Evolutionary conservation across 495 filamentous ascomycete genomes (phyloP), one percentile per base, ranked within the genome.

Genomic region (Penicillium odoratum): DNA sequence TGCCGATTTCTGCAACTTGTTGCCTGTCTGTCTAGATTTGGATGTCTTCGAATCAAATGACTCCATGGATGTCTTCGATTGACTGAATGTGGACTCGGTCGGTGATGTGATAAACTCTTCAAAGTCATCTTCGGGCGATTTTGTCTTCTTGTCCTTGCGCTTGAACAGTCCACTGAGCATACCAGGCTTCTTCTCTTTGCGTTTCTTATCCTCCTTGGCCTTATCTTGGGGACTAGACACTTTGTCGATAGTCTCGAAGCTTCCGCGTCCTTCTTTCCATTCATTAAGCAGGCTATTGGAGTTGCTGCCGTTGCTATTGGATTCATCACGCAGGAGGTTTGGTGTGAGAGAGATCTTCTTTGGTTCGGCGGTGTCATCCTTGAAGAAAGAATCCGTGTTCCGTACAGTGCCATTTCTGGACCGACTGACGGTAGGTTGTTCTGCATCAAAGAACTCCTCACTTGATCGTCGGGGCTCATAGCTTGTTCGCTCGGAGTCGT

Each of bases 291-390:
- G 68, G 7, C 81, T 73, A n/a, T 80, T 82, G 16, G 21, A 21
- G 21, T 21, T 52, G 21, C 48, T 64, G 36, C 73, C 79, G 2
- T 79, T 80, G 28, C 25, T 51, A 21, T 50, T 66, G 30, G 64
- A 59, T 62, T 97, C 93, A 57, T 98, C 93, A 15, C 94, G 85
- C 38, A 98, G 79, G n/a, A 99, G 78, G 59, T 93, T 96, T 11
- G 94, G 94, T 0, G 94, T 99, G 31, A 99, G 80, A 3, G 92
- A 96, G 59, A 99, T 97, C 78, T 99, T 99, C 72, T 93, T 90
- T 1, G 94, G 97, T 67, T 97, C 95, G 36, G 89, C 86, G 30
- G 85, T 90, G 62, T 98, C 94, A 59, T 98, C 94, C 71, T 92
- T 95, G 81, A 96, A 97, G 78, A 98, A 97, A 11, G 91, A 95